Evolutionary conservation across 75 land plant species (phyloP).

Genomic region (Adiantum capillusveneris): DNA sequence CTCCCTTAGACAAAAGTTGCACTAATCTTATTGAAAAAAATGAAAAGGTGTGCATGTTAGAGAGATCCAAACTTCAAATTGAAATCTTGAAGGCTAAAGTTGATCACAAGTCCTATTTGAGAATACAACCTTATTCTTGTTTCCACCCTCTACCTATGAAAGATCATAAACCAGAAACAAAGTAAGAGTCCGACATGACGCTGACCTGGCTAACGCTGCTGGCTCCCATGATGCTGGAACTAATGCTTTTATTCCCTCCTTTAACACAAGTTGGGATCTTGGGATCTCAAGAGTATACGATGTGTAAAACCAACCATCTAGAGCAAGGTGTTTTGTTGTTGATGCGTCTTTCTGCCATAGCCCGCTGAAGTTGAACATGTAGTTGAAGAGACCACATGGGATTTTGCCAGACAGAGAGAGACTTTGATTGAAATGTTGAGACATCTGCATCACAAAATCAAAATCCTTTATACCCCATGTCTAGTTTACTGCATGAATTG

Average conservation of each 20-base stretch:
- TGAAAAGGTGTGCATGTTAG: too few species aligned
- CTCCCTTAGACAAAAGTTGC: too few species aligned
- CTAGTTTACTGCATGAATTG: too few species aligned
- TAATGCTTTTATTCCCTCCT: constrained; percentile 63
- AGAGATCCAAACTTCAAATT: too few species aligned
- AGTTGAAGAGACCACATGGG: constrained; percentile 80
- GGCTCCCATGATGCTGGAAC: constrained; percentile 91
- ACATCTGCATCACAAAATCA: constrained; percentile 48
- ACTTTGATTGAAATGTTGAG: constrained; percentile 84
- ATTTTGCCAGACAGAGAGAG: constrained; percentile 70
- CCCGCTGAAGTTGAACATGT: constrained; percentile 69
- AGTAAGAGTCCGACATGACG: not conserved
- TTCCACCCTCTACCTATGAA: not conserved
- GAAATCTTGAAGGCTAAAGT: too few species aligned
- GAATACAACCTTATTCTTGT: too few species aligned
- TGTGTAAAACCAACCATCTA: constrained; percentile 80
- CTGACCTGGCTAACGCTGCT: constrained; percentile 69
- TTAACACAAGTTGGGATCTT: constrained; percentile 58
- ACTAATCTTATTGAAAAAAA: too few species aligned
- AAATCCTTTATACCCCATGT: not conserved
- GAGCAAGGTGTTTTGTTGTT: constrained; percentile 61
- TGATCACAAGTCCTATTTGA: too few species aligned
- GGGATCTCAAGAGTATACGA: constrained; percentile 61
- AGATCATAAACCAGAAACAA: not conserved
- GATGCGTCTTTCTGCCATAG: constrained; percentile 90